phyloP scores from a whole-genome alignment of 1,139 yeast genomes.

The Lodderomyces orthopsilosis region DNA sequence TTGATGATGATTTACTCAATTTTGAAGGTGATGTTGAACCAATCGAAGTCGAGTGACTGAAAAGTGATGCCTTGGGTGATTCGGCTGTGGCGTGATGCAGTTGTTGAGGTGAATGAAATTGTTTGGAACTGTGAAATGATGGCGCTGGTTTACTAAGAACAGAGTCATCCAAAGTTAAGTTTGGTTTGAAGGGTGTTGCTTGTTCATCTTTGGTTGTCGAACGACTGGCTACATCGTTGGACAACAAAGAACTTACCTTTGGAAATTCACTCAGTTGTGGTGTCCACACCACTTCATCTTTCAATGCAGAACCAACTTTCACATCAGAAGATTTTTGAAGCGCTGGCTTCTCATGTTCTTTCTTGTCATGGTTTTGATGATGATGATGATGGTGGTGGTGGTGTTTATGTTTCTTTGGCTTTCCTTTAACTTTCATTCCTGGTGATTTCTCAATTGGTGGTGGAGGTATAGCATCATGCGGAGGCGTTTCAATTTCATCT shows the following conservation, averaged over 20 bases:
- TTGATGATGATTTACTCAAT: conserved; percentile 5
- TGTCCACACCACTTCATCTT: background rate
- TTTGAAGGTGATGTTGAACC: background rate
- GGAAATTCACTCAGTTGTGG: background rate
- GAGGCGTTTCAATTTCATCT: background rate
- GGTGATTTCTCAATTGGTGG: conserved; percentile 17
- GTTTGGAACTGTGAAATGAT: background rate
- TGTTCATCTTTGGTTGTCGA: background rate
- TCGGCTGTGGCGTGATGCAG: background rate
- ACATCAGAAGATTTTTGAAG: background rate
- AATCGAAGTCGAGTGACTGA: background rate
- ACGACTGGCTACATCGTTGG: background rate
- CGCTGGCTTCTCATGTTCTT: background rate
- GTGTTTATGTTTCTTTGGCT: conserved; percentile 8
- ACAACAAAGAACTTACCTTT: background rate
- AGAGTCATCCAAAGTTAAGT: background rate
- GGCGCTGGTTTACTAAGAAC: background rate
- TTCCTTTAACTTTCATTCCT: conserved; percentile 13
- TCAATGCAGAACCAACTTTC: background rate
- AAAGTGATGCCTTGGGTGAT: conserved; percentile 1
- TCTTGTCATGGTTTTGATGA: background rate
- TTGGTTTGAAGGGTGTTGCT: background rate
- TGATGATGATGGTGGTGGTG: background rate
- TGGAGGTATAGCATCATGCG: conserved; percentile 10
- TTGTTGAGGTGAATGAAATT: background rate